Conservation (phyloP, 148 eudicot genomes). For the Amaranthus hypochondriacus region DNA sequence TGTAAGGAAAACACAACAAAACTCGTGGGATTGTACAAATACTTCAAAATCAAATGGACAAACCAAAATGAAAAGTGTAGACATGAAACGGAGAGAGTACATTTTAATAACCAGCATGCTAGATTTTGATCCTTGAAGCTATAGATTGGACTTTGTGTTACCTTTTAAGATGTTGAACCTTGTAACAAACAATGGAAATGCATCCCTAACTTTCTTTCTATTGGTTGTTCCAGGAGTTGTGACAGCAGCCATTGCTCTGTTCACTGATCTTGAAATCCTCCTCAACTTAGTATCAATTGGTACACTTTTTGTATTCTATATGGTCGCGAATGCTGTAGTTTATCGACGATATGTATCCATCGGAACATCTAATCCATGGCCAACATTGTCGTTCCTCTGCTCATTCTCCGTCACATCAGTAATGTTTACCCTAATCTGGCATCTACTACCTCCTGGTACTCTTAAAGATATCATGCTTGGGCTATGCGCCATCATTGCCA, state of each 20-base stretch:
- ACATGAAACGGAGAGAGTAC: too few species aligned
- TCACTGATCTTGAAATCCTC: conserved; percentile 70
- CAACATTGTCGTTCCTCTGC: conserved; percentile 66
- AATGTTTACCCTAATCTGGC: conserved; percentile 71
- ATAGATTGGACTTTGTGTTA: neutral
- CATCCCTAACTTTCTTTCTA: neutral
- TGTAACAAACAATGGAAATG: neutral
- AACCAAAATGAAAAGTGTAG: too few species aligned
- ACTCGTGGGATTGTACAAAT: too few species aligned
- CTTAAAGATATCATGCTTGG: conserved; percentile 52
- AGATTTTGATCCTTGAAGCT: too few species aligned
- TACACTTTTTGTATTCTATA: conserved; percentile 86
- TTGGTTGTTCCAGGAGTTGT: conserved; percentile 49
- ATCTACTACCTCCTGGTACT: conserved; percentile 57
- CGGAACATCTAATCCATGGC: conserved; percentile 70
- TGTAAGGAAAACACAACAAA: too few species aligned
- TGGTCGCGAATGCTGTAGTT: conserved; percentile 86
- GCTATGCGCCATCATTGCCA: conserved; percentile 35
- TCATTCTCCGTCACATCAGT: conserved; percentile 54
- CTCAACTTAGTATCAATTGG: conserved; percentile 84
- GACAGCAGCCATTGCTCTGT: conserved; percentile 77
- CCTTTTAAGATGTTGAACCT: neutral
- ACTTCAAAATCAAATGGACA: too few species aligned
- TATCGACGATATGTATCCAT: conserved; percentile 61
- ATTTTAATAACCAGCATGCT: too few species aligned